A percentile compares a stretch with the other conserved stretches of the same genome.
phyloP scores from a whole-genome alignment of 2,329 filamentous ascomycete species.

The Polytolypa hystricis region DNA sequence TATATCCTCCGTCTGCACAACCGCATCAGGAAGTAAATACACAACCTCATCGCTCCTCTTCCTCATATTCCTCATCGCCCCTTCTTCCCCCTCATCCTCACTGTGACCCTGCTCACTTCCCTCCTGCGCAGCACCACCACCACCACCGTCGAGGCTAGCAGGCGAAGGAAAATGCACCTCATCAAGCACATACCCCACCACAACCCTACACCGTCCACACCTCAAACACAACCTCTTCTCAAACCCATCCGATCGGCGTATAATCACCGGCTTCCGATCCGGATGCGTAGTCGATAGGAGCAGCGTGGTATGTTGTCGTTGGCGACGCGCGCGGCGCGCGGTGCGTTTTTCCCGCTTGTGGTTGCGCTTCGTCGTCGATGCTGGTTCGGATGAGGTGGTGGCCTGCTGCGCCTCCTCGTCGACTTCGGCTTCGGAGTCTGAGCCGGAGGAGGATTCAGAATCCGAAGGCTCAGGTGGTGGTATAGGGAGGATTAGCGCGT shows the following conservation, averaged over 20 bases:
- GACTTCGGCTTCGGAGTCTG: slow-evolving; percentile 13
- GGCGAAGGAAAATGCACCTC: slow-evolving; percentile 33
- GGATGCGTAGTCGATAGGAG: slow-evolving; percentile 39
- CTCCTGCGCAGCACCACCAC: slow-evolving; percentile 7
- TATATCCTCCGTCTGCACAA: slow-evolving; percentile 50
- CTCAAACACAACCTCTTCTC: slow-evolving; percentile 52
- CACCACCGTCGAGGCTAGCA: slow-evolving; percentile 8
- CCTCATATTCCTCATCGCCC: slow-evolving; percentile 16
- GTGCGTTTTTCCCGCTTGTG: slow-evolving; percentile 13
- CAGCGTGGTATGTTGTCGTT: slow-evolving; percentile 34
- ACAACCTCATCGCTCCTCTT: slow-evolving; percentile 35
- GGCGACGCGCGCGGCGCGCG: neutral
- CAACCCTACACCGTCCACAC: slow-evolving; percentile 50
- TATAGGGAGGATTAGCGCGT: slow-evolving; percentile 48
- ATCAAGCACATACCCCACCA: slow-evolving; percentile 53
- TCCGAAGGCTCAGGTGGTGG: too few species aligned
- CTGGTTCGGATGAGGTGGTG: neutral
- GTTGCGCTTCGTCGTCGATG: slow-evolving; percentile 7
- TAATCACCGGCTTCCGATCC: slow-evolving; percentile 40
- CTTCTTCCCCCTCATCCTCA: slow-evolving; percentile 11
- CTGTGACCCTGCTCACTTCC: slow-evolving; percentile 9
- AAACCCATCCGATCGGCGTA: slow-evolving; percentile 51
- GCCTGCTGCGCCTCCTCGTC: slow-evolving; percentile 10
- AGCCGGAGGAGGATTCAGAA: slow-evolving; percentile 11
- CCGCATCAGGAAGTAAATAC: slow-evolving; percentile 50